These are phyloP conservation scores for Pichia sp. DNA, from an alignment of 1,139 yeast species.

Conservation along the genomic window DNA sequence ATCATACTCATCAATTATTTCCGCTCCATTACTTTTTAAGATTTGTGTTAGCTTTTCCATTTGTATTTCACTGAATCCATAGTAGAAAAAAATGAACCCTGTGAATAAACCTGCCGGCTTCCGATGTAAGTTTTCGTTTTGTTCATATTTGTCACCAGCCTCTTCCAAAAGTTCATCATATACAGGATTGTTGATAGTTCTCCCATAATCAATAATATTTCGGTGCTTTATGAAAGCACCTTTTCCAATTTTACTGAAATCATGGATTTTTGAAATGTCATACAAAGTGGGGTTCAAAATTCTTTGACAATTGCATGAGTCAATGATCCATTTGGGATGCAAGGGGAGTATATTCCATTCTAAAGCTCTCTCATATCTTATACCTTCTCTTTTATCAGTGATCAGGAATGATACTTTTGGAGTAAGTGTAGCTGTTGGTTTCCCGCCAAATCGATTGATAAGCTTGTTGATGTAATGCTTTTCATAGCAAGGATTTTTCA, in stretches of 20 bases:
- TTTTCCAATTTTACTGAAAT: constrained; percentile 30
- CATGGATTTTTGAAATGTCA: constrained; percentile 29
- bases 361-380: constrained; percentile 53
- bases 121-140: background rate
- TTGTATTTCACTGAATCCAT: constrained; percentile 36
- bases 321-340: constrained; percentile 70
- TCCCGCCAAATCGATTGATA: constrained; percentile 52
- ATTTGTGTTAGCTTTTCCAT: constrained; percentile 31
- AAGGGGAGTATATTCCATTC: constrained; percentile 66
- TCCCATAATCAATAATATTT: constrained; percentile 12
- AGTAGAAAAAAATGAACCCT: constrained; percentile 33
- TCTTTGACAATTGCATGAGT: constrained; percentile 56
- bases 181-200: constrained; percentile 6
- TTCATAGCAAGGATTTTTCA: constrained; percentile 14
- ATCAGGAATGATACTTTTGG: constrained; percentile 45
- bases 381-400: constrained; percentile 49
- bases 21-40: constrained; percentile 40
- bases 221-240: constrained; percentile 37
- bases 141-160: background rate
- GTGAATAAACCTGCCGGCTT: constrained; percentile 26
- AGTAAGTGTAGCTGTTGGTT: constrained; percentile 49
- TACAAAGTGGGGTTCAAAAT: constrained; percentile 46
- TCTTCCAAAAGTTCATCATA: background rate
- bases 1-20: constrained; percentile 21
- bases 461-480: constrained; percentile 33